These are phyloP conservation scores for Zygotorulaspora danielsina DNA, from an alignment of 805 yeast species.

Conservation along the genomic window DNA sequence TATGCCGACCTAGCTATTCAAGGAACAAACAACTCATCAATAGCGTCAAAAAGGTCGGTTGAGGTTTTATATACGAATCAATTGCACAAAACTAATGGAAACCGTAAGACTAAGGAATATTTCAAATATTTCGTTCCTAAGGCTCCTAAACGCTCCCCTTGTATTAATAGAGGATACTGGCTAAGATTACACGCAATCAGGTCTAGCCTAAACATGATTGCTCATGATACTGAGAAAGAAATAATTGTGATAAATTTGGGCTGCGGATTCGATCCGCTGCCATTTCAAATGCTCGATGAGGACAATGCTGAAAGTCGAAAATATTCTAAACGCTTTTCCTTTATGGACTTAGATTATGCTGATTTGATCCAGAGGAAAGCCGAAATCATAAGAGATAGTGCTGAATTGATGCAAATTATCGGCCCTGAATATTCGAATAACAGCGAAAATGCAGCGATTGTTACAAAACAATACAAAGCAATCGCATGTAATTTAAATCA, in stretches of 20 bases:
- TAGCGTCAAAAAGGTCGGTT: slow-evolving; percentile 77
- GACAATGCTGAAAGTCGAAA: slow-evolving; percentile 27
- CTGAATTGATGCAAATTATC: slow-evolving; percentile 45
- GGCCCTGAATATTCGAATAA: slow-evolving; percentile 28
- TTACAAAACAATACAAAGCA: slow-evolving; percentile 34
- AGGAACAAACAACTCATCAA: slow-evolving; percentile 79
- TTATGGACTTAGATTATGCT: slow-evolving; percentile 73
- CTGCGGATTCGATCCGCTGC: slow-evolving; percentile 69
- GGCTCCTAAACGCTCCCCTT: slow-evolving; percentile 67
- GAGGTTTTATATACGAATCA: slow-evolving; percentile 50
- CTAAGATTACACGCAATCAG: slow-evolving; percentile 67
- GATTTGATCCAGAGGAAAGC: slow-evolving; percentile 58
- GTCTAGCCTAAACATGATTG: slow-evolving; percentile 47
- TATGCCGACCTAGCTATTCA: slow-evolving; percentile 68
- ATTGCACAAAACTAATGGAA: slow-evolving; percentile 18
- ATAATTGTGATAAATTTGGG: slow-evolving; percentile 63
- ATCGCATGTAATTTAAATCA: slow-evolving; percentile 65
- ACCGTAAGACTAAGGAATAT: slow-evolving; percentile 38
- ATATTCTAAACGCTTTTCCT: slow-evolving; percentile 39
- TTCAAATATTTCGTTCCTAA: slow-evolving; percentile 59
- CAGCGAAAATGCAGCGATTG: slow-evolving; percentile 24
- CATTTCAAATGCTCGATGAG: slow-evolving; percentile 47
- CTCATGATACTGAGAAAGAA: slow-evolving; percentile 31
- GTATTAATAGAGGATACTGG: slow-evolving; percentile 82
- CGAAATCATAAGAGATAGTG: slow-evolving; percentile 45